Evolutionary conservation across 108 stramenopile genomes (phyloP), one percentile per base, ranked within the genome.

Genomic region (Poteriospumella lacustris): DNA sequence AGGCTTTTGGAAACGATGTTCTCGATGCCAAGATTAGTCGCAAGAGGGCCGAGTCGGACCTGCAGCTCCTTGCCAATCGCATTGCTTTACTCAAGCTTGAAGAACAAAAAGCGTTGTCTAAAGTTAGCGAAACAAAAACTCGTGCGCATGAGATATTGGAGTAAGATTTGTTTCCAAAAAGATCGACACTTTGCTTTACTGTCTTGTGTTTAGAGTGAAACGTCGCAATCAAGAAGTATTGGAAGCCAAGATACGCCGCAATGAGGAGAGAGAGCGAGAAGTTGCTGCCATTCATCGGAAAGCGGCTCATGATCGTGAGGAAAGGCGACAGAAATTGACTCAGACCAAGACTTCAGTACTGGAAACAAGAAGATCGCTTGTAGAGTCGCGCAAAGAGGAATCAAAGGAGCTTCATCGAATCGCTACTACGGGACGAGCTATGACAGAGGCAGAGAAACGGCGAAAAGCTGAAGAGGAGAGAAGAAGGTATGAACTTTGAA

Each of bases 1-100:
- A 52, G 15, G 19, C 33, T 64, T 26, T 34, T 34, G 24, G 24
- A 5, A 73, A 31, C 31, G 70, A 15, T 34, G 36, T 73, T n/a
- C 31, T 73, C 9, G 70, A 73, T 19, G 19, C 31, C 24, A 73
- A 73, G 47, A 9, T 52, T 9, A 42, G 3, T 5, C 70, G 70
- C 31, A 73, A 73, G 31, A 73, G 33, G 31, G 70, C 41, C 3
- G 70, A 73, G 31, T 44, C 44, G 5, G 70, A 73, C 5, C 28
- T 73, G 41, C 70, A 73, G 31, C 41, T 34, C 26, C 33, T 73
- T 26, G 36, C 70, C 9, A 73, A 73, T 42, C 70, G 70, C 41
- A 38, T 73, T 3, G 70, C 70, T 5, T 24, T 73, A 38, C 41
- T 73, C 26, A 44, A 56, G 31, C 5, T 56, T 5, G 70, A 73